phyloP scores from a whole-genome alignment of 495 filamentous ascomycete species.

The Coniosporium apollinis region DNA sequence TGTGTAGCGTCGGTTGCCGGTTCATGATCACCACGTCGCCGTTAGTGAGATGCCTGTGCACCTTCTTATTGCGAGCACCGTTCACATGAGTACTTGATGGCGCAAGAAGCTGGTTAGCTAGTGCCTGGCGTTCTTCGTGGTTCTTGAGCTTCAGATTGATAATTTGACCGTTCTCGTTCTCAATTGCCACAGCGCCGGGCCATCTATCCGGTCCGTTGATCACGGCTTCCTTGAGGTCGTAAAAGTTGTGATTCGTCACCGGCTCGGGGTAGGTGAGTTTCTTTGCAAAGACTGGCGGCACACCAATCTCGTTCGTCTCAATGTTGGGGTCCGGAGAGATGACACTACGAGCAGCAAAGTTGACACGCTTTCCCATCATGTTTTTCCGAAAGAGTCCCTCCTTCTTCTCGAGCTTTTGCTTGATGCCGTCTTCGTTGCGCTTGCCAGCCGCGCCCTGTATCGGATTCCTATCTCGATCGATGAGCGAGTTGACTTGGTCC shows the following conservation, averaged over 20 bases:
- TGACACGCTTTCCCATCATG: constrained; percentile 99
- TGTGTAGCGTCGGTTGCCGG: constrained; percentile 96
- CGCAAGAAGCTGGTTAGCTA: constrained; percentile 88
- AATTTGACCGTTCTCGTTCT: constrained; percentile 87
- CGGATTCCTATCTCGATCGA: constrained; percentile 74
- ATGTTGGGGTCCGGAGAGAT: constrained; percentile 98
- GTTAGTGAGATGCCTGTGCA: constrained; percentile 87
- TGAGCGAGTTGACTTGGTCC: constrained; percentile 74
- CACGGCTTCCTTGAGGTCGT: constrained; percentile 88
- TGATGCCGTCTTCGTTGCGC: constrained; percentile 70
- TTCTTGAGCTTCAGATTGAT: constrained; percentile 76
- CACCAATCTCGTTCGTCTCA: constrained; percentile 96
- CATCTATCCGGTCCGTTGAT: constrained; percentile 87
- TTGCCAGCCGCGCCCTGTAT: constrained; percentile 54
- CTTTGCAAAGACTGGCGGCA: constrained; percentile 88
- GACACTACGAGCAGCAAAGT: constrained; percentile 92
- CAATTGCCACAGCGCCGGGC: constrained; percentile 85
- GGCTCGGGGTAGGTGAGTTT: constrained; percentile 96
- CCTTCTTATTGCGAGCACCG: constrained; percentile 81
- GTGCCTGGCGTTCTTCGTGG: constrained; percentile 61
- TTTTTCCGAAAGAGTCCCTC: constrained; percentile 96
- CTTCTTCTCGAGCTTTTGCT: constrained; percentile 96
- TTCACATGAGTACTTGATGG: constrained; percentile 59
- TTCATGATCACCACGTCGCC: constrained; percentile 98
- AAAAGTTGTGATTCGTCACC: constrained; percentile 92